Conservation (phyloP, 176 grass and related monocot genomes). For the Elymus sibiricus region DNA sequence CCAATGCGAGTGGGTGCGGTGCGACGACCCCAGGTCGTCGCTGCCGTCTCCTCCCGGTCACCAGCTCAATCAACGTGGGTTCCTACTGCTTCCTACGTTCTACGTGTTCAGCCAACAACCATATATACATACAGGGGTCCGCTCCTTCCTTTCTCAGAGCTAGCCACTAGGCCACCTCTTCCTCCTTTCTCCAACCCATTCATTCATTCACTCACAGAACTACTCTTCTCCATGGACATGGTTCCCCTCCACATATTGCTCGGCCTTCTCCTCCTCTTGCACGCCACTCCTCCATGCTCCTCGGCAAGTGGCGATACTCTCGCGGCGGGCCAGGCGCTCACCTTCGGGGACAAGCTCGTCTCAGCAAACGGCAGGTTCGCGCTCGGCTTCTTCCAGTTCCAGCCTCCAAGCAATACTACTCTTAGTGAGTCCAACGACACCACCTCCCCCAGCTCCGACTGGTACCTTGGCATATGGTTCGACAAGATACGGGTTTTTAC, state of each 20-base stretch:
- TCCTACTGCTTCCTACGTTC: not conserved
- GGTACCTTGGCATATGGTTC: constrained; percentile 4
- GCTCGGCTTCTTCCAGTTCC: constrained; percentile 47
- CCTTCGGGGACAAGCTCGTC: constrained; percentile 35
- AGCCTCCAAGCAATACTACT: not conserved
- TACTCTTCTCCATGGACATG: not conserved
- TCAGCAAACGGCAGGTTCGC: constrained; percentile 40
- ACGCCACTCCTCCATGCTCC: not conserved
- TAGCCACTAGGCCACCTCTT: not conserved
- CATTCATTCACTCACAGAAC: not conserved
- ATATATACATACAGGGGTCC: not conserved
- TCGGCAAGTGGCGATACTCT: not conserved
- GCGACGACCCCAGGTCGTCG: not conserved
- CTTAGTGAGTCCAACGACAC: not conserved
- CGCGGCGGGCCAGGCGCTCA: not conserved
- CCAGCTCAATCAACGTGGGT: not conserved
- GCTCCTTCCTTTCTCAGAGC: not conserved
- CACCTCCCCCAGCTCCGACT: not conserved
- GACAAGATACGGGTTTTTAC: not conserved
- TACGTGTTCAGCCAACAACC: not conserved
- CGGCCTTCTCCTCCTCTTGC: not conserved
- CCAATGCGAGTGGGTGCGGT: not conserved
- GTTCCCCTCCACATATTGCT: not conserved
- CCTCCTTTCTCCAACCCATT: not conserved
- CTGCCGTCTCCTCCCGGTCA: not conserved